Base-by-base conservation (phyloP, 2,329 filamentous ascomycete genomes). In the Bipolaris cookei region DNA sequence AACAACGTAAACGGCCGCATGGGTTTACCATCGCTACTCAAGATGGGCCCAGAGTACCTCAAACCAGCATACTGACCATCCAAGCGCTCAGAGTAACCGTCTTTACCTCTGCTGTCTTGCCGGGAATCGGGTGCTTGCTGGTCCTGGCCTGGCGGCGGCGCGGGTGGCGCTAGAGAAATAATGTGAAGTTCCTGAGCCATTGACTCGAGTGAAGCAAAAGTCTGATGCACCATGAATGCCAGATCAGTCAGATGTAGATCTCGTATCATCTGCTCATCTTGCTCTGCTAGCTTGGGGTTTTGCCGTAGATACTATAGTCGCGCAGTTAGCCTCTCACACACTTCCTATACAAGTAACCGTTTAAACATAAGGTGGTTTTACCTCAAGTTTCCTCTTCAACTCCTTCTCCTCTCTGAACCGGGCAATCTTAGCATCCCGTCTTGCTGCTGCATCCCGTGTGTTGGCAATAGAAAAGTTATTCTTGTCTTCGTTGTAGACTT, bases 1-100 rank as follows among this genome's bases (percentile, higher is more conserved):
- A 96, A 82, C 20, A 99, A 82, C 1, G 92, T 97, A 71, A 99
- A 98, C 0, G 94, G 94, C 67, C 93, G 87, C 66, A 98, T 81
- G 13, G 95, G 95, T 73, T 91, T 95, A 42, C 95, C 95, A 55
- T 88, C 83, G 59, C 82, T 84, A 61, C 88, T 90, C 21, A 99
- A 82, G 18, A 98, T 81, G 0, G 94, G 91, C 0, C 91, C 91
- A 11, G 79, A 77, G 70, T 85, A 77, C 2, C 63, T 81, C 68
- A 73, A 80, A 10, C 72, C 69, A 10, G 67, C 58, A 13, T 70
- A 46, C 30, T 68, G 63, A 83, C 43, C 80, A 77, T 98, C 94
- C 2, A 98, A 81, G 2, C 89, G 87, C 18, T 94, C 89, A 5
- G 86, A 89, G 70, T 90, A 92, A 25, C 78, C 81, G 49, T 86